Conservation (phyloP, 148 eudicot species). For the Rhododendron griersonianum region DNA sequence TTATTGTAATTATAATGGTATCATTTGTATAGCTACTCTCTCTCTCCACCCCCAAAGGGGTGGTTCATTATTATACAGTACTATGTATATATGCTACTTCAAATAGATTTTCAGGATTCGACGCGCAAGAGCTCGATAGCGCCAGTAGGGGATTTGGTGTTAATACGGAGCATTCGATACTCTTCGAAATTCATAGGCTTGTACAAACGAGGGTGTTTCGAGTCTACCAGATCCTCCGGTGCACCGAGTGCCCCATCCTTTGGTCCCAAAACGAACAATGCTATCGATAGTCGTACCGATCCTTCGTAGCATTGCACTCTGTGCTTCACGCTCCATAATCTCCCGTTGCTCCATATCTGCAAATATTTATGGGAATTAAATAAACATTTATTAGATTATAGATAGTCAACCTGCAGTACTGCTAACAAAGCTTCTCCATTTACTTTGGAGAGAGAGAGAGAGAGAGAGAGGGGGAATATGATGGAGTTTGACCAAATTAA, state of each 20-base stretch:
- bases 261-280: constrained; percentile 11
- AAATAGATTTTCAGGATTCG: background rate
- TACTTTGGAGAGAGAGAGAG: no score
- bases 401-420: no score
- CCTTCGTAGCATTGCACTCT: constrained; percentile 22
- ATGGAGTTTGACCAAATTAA: no score
- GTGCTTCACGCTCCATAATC: constrained; percentile 5
- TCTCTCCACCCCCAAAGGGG: no score
- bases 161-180: background rate
- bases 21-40: no score
- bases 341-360: constrained; percentile 17
- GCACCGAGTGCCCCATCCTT: background rate
- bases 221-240: constrained; percentile 3
- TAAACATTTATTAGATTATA: no score
- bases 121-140: constrained; percentile 4
- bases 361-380: no score
- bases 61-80: no score
- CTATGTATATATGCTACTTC: no score
- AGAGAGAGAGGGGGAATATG: no score
- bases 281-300: background rate
- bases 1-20: no score
- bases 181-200: background rate
- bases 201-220: background rate
- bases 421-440: no score
- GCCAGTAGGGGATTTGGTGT: background rate